Percentiles rank a stretch among this genome's conserved stretches.
These are phyloP conservation scores for Metschnikowia shivogae DNA, from an alignment of 805 yeast species.

Conservation along the genomic window DNA sequence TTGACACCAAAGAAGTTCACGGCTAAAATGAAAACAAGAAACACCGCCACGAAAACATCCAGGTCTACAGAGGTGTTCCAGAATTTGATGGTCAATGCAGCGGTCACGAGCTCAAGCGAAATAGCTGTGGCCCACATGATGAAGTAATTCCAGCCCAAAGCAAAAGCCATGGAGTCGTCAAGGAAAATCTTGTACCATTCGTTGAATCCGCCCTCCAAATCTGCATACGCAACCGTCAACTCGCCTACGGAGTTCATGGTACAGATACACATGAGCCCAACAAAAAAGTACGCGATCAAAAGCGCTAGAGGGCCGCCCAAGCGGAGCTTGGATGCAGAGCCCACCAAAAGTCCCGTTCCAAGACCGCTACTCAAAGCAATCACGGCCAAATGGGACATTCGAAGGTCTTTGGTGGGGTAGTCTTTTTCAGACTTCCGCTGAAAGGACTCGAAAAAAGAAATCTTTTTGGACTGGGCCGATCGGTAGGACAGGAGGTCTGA, in stretches of 20 bases:
- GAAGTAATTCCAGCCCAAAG: slow-evolving; percentile 37
- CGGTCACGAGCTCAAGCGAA: slow-evolving; percentile 19
- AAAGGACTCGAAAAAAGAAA: slow-evolving; percentile 15
- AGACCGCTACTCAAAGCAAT: slow-evolving; percentile 36
- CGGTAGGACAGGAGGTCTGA: slow-evolving; percentile 9
- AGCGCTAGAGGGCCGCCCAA: slow-evolving; percentile 25
- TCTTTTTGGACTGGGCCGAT: slow-evolving; percentile 1
- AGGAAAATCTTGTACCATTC: slow-evolving; percentile 27
- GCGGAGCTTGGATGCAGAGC: slow-evolving; percentile 28
- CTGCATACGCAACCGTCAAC: slow-evolving; percentile 56
- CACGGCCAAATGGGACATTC: slow-evolving; percentile 27
- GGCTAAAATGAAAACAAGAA: slow-evolving; percentile 41
- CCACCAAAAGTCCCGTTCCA: slow-evolving; percentile 43
- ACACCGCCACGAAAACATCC: slow-evolving; percentile 54
- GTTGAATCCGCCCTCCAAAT: slow-evolving; percentile 38
- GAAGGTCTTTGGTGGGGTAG: slow-evolving; percentile 11
- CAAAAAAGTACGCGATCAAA: slow-evolving; percentile 21
- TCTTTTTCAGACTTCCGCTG: slow-evolving; percentile 12
- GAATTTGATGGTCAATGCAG: slow-evolving; percentile 48
- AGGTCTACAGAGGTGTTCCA: slow-evolving; percentile 51
- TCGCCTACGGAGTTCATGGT: slow-evolving; percentile 42
- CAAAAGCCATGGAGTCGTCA: slow-evolving; percentile 36
- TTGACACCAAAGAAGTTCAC: slow-evolving; percentile 45
- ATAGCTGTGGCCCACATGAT: slow-evolving; percentile 25
- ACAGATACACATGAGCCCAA: slow-evolving; percentile 25